phyloP scores from a whole-genome alignment of 768 basidiomycete species.

The Boletus vermiculosoides region DNA sequence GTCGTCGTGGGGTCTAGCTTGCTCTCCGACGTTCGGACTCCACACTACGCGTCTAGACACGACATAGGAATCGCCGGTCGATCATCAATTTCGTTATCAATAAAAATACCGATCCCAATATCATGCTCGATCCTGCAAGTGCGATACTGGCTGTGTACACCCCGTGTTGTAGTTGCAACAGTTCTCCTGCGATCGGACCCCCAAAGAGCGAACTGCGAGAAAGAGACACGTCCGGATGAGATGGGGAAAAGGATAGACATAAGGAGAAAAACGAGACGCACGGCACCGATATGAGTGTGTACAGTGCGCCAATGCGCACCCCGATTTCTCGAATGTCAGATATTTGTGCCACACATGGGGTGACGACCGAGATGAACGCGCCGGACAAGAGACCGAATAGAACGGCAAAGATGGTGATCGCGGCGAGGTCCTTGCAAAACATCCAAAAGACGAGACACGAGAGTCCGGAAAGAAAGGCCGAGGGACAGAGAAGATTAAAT shows the following conservation, averaged over 20 bases:
- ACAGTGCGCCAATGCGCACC: conserved; percentile 60
- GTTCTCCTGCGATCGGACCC: conserved; percentile 59
- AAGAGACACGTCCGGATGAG: background rate
- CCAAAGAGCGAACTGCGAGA: conserved; percentile 56
- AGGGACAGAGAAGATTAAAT: conserved; percentile 65
- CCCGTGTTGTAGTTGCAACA: conserved; percentile 47
- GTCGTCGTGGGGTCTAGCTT: background rate
- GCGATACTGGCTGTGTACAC: conserved; percentile 51
- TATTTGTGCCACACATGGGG: conserved; percentile 66
- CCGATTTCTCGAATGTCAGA: conserved; percentile 60
- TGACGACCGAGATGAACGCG: conserved; percentile 65
- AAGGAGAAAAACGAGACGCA: conserved; percentile 41
- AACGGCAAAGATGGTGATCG: conserved; percentile 51
- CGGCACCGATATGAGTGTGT: conserved; percentile 67
- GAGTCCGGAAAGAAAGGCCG: conserved; percentile 62
- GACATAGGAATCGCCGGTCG: conserved; percentile 41
- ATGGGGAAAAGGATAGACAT: background rate
- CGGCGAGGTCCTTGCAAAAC: conserved; percentile 38
- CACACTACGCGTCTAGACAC: conserved; percentile 39
- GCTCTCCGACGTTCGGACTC: background rate
- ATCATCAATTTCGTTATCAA: conserved; percentile 49
- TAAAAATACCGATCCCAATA: conserved; percentile 59
- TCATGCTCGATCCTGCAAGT: conserved; percentile 57
- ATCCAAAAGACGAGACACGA: conserved; percentile 59
- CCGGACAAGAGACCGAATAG: conserved; percentile 66